These are phyloP conservation scores for Phytophthora megakarya DNA, from an alignment of 352 stramenopile genomes.

Conservation along the genomic window DNA sequence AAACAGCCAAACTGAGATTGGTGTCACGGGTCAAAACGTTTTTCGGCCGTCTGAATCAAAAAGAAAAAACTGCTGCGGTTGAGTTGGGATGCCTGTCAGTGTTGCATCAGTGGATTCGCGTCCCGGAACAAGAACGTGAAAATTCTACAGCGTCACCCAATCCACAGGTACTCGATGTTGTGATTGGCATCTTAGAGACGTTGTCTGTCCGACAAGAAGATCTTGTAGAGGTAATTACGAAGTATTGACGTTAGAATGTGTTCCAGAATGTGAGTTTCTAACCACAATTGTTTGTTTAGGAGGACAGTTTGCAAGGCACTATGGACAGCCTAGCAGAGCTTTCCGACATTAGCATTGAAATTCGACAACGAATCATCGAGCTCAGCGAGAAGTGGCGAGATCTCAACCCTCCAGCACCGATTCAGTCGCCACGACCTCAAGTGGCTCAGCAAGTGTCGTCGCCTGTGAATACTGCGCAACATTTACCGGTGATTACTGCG, in stretches of 20 bases:
- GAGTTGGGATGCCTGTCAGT: conserved; percentile 63
- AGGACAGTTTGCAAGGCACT: conserved; percentile 36
- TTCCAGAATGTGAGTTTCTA: neutral
- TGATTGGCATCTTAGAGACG: conserved; percentile 55
- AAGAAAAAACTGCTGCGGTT: conserved; percentile 56
- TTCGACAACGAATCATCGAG: conserved; percentile 44
- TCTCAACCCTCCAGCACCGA: conserved; percentile 43
- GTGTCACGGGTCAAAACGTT: conserved; percentile 79
- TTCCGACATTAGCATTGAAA: conserved; percentile 39
- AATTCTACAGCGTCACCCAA: conserved; percentile 35
- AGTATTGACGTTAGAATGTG: neutral
- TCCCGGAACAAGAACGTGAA: conserved; percentile 18
- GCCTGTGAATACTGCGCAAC: conserved; percentile 16
- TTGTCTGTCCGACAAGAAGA: conserved; percentile 70
- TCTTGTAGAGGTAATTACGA: conserved; percentile 55
- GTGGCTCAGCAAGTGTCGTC: conserved; percentile 20
- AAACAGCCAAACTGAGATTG: conserved; percentile 72
- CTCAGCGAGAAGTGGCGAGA: conserved; percentile 47
- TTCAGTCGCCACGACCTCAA: conserved; percentile 14
- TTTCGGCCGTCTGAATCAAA: conserved; percentile 59
- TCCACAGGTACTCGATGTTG: conserved; percentile 67
- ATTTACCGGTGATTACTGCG: conserved; percentile 47
- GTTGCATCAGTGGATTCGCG: conserved; percentile 66
- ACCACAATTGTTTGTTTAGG: conserved; percentile 28
- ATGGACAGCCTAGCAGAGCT: conserved; percentile 43